Percentiles rank a stretch among this genome's conserved stretches.
Evolutionary conservation across 257 asterid species (phyloP).

Genomic region (Rhazya stricta): DNA sequence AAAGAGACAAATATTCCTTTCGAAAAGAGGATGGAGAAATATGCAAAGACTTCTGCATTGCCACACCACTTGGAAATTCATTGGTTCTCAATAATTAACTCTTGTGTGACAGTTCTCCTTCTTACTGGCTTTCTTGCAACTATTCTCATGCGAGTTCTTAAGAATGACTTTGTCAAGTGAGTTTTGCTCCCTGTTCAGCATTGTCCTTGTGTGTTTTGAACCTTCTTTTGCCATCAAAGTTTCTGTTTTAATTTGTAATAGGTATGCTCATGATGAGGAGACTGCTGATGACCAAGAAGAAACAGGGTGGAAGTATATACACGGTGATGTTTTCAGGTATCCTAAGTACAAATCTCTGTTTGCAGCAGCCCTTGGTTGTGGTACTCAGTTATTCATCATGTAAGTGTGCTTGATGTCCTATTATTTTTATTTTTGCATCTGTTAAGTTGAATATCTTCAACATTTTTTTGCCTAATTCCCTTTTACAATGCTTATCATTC

Average conservation of each 20-base stretch:
- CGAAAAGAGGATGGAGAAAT: constrained; percentile 56
- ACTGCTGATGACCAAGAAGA: constrained; percentile 58
- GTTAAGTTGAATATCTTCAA: not conserved
- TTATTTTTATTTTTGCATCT: not conserved
- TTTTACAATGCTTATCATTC: not conserved
- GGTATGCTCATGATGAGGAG: constrained; percentile 56
- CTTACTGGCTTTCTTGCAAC: constrained; percentile 58
- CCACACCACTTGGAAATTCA: constrained; percentile 58
- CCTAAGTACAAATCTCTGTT: constrained; percentile 47
- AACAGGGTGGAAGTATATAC: constrained; percentile 60
- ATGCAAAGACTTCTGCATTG: constrained; percentile 44
- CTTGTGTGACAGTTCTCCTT: constrained; percentile 59
- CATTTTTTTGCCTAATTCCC: not conserved
- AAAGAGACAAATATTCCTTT: constrained; percentile 47
- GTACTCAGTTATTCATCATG: constrained; percentile 50
- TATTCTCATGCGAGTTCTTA: constrained; percentile 56
- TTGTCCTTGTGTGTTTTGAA: not conserved
- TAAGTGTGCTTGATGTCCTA: constrained; percentile 25
- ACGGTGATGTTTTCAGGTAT: constrained; percentile 58
- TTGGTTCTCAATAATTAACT: constrained; percentile 60
- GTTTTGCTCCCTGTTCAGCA: constrained; percentile 11
- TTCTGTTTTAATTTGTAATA: constrained; percentile 9
- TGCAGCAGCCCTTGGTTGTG: constrained; percentile 52
- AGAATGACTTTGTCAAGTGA: constrained; percentile 52
- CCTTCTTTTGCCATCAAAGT: not conserved